Evolutionary conservation across 2,329 filamentous ascomycete genomes (phyloP), one percentile per base, ranked within the genome.

Genomic region (Tolypocladium capitatum): DNA sequence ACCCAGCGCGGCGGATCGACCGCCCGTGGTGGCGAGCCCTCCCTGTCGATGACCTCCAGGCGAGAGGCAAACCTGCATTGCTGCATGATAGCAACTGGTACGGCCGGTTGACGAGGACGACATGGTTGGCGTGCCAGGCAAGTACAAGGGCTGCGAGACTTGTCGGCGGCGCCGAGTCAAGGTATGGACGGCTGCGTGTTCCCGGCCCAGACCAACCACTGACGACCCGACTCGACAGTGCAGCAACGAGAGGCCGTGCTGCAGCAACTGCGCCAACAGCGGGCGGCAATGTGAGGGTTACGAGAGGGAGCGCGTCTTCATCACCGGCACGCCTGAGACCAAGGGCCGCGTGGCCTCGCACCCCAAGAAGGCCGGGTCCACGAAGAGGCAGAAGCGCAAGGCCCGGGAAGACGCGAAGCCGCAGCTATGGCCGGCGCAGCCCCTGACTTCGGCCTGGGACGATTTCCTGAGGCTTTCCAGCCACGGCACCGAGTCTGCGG

Each of bases 111-210:
- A 33, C 34, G 13, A n/a, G 33, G 35, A 35, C 45, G 38, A 40
- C 35, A 80, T 80, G 77, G 77, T 80, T 53, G 78, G 78, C 46
- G 77, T 81, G 49, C 71, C 76, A 34, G 78, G 78, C 46, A 81
- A 80, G 61, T 81, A 76, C 60, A 80, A 80, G 61, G 78, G 77
- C 34, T 81, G 78, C 63, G 77, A 80, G 61, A 81, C 78, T 27
- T 81, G 78, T 58, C 68, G 78, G 44, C 65, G 69, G 28, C 67
- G 78, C 46, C 70, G 79, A 60, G 78, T 81, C 51, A 79, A 78
- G 59, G 78, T 78, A 64, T 53, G 70, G 54, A 32, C 20, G 2
- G 18, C 11, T 20, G 21, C 5, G 5, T n/a, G 10, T 13, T 5
- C 18, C 24, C 9, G 18, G 20, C 18, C 42, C 24, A 5, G 21